Conservation (phyloP, 225 moss, liverwort and hornwort genomes). For the Pleurozium schreberi region DNA sequence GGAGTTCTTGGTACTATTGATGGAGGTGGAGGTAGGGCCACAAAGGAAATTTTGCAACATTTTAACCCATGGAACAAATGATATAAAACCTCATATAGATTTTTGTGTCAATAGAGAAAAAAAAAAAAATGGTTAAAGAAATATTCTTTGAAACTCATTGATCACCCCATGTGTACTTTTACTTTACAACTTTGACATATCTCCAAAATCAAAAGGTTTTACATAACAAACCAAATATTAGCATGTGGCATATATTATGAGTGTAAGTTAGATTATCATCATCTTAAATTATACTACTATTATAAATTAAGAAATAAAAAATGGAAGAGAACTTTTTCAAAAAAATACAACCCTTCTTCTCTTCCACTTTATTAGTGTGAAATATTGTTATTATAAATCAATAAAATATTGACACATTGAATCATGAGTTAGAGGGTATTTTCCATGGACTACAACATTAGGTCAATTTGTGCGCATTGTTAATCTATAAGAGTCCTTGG, state of each 20-base stretch:
- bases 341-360: neutral
- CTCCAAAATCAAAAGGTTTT: neutral
- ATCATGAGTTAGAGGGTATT: neutral
- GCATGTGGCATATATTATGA: neutral
- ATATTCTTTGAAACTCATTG: fast-evolving
- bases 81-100: neutral
- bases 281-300: no score
- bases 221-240: neutral
- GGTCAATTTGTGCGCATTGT: neutral
- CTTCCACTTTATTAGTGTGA: neutral
- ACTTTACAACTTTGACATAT: neutral
- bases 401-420: neutral
- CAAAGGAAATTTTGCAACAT: neutral
- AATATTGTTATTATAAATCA: neutral
- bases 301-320: neutral
- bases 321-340: fast-evolving
- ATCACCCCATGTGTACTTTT: neutral
- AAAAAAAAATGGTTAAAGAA: neutral
- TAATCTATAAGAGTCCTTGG: no score
- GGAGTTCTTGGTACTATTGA: fast-evolving
- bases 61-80: fast-evolving
- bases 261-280: neutral
- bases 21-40: fast-evolving
- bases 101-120: neutral
- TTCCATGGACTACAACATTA: fast-evolving